A percentile compares a stretch with the other conserved stretches of the same genome.
Evolutionary conservation across 495 filamentous ascomycete species (phyloP).

Genomic region (Cetradonia linearis): DNA sequence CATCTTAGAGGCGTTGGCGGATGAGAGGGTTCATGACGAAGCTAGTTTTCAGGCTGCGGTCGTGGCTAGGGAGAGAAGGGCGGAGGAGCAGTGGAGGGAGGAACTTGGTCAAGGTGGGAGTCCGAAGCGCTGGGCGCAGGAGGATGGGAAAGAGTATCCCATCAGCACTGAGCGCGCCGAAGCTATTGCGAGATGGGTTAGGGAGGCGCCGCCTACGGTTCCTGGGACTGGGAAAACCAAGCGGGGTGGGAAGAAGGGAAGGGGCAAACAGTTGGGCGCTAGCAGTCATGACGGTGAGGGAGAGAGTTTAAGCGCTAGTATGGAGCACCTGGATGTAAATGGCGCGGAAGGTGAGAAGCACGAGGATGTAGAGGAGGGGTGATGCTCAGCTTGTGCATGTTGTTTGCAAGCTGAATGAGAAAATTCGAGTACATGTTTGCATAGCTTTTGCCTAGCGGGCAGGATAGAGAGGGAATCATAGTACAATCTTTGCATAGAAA

Average conservation of each 20-base stretch:
- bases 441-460: neutral
- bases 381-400: neutral
- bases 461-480: neutral
- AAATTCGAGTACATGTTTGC: neutral
- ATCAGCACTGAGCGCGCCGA: conserved; percentile 59
- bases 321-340: conserved; percentile 2
- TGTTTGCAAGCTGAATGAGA: neutral
- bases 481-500: neutral
- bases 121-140: conserved; percentile 53
- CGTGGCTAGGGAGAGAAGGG: conserved; percentile 41
- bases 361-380: neutral
- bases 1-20: conserved; percentile 52
- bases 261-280: neutral
- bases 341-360: neutral
- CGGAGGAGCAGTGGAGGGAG: conserved; percentile 25
- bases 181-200: conserved; percentile 58
- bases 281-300: neutral
- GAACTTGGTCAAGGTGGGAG: conserved; percentile 8
- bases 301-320: neutral
- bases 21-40: conserved; percentile 56
- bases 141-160: conserved; percentile 56
- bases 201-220: conserved; percentile 41
- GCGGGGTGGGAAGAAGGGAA: conserved; percentile 12
- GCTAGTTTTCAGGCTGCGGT: conserved; percentile 52
- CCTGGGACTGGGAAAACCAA: conserved; percentile 18